Evolutionary conservation across 179 eudicot species (phyloP).

Genomic region (Silene vulgaris): DNA sequence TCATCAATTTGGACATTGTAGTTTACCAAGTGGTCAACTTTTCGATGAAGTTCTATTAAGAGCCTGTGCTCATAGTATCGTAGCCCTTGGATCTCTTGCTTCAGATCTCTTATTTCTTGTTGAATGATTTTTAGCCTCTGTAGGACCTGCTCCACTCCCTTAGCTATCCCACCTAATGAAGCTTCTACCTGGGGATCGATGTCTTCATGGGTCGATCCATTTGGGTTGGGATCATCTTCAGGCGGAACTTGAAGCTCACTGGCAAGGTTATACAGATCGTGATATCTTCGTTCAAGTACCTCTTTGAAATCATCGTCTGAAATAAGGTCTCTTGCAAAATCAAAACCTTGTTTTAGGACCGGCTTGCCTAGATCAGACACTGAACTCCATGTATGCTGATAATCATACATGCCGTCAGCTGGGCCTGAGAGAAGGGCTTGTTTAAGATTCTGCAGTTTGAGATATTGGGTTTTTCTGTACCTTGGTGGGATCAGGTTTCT

Average conservation of each 20-base stretch:
- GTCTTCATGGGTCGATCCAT: constrained; percentile 30
- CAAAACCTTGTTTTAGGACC: constrained; percentile 53
- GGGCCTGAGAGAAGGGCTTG: constrained; percentile 82
- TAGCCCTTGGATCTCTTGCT: constrained; percentile 94
- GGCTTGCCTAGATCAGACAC: constrained; percentile 54
- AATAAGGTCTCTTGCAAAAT: constrained; percentile 74
- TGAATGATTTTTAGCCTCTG: constrained; percentile 84
- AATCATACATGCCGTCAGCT: constrained; percentile 89
- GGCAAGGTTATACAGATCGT: constrained; percentile 84
- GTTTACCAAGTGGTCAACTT: constrained; percentile 73
- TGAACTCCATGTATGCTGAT: constrained; percentile 87
- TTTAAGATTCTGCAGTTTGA: constrained; percentile 53
- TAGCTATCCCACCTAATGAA: constrained; percentile 78
- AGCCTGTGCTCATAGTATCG: constrained; percentile 90
- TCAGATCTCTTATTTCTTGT: constrained; percentile 79
- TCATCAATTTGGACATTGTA: constrained; percentile 79
- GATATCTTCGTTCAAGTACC: constrained; percentile 76
- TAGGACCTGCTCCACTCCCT: constrained; percentile 83
- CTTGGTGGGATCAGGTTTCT: constrained; percentile 73
- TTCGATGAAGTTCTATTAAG: constrained; percentile 67
- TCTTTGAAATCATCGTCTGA: constrained; percentile 91
- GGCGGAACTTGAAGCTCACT: constrained; percentile 74
- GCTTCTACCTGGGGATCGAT: constrained; percentile 47
- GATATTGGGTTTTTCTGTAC: constrained; percentile 62
- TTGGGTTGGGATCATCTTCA: constrained; percentile 35